These are phyloP conservation scores for Acanthamoeba divionensis DNA, from an alignment of 208 protist species.

Conservation along the genomic window DNA sequence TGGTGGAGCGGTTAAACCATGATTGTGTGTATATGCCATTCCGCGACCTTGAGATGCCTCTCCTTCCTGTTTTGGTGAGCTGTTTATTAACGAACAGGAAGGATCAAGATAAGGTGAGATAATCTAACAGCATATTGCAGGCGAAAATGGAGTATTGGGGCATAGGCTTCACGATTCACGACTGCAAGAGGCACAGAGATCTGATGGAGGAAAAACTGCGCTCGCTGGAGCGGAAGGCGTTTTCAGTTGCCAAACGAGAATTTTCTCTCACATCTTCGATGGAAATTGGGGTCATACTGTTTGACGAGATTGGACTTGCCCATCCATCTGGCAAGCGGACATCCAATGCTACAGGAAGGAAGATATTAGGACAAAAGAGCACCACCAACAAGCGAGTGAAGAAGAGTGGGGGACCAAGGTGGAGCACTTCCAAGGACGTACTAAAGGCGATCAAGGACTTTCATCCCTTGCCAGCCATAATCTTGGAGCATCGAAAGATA, in stretches of 20 bases:
- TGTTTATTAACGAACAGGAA: no score
- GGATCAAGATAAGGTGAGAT: no score
- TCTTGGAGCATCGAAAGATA: slow-evolving; percentile 44
- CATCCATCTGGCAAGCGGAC: not conserved
- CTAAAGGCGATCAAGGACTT: not conserved
- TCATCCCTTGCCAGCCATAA: not conserved
- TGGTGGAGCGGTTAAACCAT: not conserved
- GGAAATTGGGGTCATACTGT: not conserved
- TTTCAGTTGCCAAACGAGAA: not conserved
- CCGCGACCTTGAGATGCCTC: slow-evolving; percentile 24
- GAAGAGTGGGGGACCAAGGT: not conserved
- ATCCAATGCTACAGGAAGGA: not conserved
- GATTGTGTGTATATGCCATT: slow-evolving; percentile 1
- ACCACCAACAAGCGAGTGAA: slow-evolving; percentile 1
- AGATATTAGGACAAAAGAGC: not conserved
- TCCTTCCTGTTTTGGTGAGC: slow-evolving; percentile 11
- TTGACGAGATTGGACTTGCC: not conserved
- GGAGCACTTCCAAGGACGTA: not conserved
- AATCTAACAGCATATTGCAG: not conserved
- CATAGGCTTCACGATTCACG: not conserved
- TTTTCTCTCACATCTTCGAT: slow-evolving; percentile 22
- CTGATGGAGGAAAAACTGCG: not conserved
- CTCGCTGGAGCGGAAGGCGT: not conserved
- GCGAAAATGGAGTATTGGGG: slow-evolving; percentile 31
- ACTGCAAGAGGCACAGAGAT: slow-evolving; percentile 28